A percentile compares a stretch with the other conserved stretches of the same genome.
These are phyloP conservation scores for Candida loeiensis DNA, from an alignment of 805 yeast genomes.

Conservation along the genomic window DNA sequence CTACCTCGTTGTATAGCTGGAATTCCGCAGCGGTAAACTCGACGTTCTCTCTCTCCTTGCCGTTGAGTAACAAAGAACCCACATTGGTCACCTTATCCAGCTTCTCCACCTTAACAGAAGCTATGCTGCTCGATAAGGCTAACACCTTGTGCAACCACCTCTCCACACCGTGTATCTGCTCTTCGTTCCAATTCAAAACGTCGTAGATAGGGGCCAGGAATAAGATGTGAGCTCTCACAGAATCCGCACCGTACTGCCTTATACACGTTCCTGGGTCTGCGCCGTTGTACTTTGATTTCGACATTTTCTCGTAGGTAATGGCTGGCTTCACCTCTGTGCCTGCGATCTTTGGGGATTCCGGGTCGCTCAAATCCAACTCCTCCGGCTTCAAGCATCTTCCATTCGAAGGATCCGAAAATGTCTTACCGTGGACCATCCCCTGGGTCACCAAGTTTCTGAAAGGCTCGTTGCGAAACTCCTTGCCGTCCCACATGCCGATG, in stretches of 20 bases:
- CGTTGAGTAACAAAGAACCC: slow-evolving; percentile 18
- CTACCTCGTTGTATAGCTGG: slow-evolving; percentile 55
- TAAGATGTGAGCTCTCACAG: slow-evolving; percentile 86
- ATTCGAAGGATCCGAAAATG: slow-evolving; percentile 65
- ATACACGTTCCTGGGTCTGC: slow-evolving; percentile 85
- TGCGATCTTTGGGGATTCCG: slow-evolving; percentile 43
- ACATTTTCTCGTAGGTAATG: slow-evolving; percentile 84
- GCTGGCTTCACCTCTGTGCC: slow-evolving; percentile 50
- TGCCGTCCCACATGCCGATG: slow-evolving; percentile 67
- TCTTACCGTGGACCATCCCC: slow-evolving; percentile 97
- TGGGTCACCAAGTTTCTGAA: slow-evolving; percentile 78
- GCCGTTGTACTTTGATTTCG: slow-evolving; percentile 93
- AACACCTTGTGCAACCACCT: slow-evolving; percentile 76
- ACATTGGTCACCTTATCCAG: slow-evolving; percentile 8
- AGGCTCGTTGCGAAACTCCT: slow-evolving; percentile 67
- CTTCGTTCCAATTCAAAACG: slow-evolving; percentile 84
- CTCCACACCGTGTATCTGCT: slow-evolving; percentile 79
- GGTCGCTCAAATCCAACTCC: slow-evolving; percentile 52
- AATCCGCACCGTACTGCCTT: slow-evolving; percentile 80
- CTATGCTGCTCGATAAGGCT: slow-evolving; percentile 18
- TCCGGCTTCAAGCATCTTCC: slow-evolving; percentile 77
- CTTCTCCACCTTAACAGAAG: not conserved
- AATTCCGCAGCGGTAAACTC: slow-evolving; percentile 45
- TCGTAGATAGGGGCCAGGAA: slow-evolving; percentile 90
- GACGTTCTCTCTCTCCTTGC: slow-evolving; percentile 17